Base-by-base conservation (phyloP, 1,284 basidiomycete species). In the Dichomitus squalens region DNA sequence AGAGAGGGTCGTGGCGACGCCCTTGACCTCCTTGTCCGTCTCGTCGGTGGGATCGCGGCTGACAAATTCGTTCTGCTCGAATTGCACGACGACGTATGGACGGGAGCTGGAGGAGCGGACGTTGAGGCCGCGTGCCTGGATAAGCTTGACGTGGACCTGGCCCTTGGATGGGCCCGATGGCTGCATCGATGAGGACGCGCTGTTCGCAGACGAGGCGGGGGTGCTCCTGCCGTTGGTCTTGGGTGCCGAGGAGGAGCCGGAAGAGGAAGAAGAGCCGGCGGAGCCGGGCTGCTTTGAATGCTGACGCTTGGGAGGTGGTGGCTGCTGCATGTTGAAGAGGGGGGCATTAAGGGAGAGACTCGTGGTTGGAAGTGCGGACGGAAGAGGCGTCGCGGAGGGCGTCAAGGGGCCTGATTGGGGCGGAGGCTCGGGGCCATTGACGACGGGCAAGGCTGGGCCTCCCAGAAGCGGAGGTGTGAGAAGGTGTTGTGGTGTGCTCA, bases 51-150 rank as follows among this genome's bases (percentile, higher is more conserved):
- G 94, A 69, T 97, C 93, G 57, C 96, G 81, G 64, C 89, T 90
- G 71, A 99, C 91, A 72, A 98, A 99, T 76, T 99, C 96, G 82
- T 96, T 98, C 76, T 98, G 93, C 79, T 99, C 96, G 75, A 98
- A 99, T 73, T 96, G 92, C 66, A 97, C 95, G 70, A 99, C 96
- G 64, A 95, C 93, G 72, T 99, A 99, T 12, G 96, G 97, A 21
- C 90, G 83, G 2, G 90, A 85, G 49, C 79, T 75, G 18, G 83
- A 72, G 23, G 86, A 81, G 36, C 81, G 79, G 46, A 93, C 88
- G 64, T 88, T 87, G 70, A 99, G 87, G n/a, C 86, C 86, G 56
- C 94, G 86, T 4, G 93, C 97, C 60, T 90, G 87, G 73, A 99
- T 93, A 72, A 99, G 86, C 77, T 98, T 98, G 76, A 99, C 90